Evolutionary conservation across 2,329 filamentous ascomycete genomes (phyloP).

Genomic region (Westerdykella aurantiaca): DNA sequence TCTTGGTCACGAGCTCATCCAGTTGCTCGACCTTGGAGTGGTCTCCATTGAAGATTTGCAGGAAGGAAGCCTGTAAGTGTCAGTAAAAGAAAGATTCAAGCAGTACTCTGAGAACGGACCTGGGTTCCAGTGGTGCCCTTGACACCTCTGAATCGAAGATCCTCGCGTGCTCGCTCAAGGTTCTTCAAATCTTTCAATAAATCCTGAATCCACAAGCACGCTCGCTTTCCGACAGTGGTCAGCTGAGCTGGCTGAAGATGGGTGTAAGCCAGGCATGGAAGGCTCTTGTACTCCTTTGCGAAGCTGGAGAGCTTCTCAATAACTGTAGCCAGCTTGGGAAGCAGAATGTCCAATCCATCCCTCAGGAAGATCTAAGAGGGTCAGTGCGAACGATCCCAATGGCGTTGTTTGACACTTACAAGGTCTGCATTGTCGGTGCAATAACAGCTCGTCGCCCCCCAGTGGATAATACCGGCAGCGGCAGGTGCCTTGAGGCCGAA

Average conservation of each 20-base stretch:
- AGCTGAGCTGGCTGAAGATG: conserved; percentile 62
- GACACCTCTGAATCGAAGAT: conserved; percentile 66
- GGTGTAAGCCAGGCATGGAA: conserved; percentile 71
- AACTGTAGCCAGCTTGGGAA: conserved; percentile 72
- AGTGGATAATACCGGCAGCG: conserved; percentile 79
- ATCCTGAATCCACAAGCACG: conserved; percentile 70
- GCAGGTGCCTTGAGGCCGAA: conserved; percentile 68
- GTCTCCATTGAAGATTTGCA: conserved; percentile 61
- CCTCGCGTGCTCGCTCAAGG: conserved; percentile 62
- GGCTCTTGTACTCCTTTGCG: conserved; percentile 64
- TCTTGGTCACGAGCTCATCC: conserved; percentile 58
- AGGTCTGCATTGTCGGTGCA: conserved; percentile 73
- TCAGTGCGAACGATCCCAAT: neutral
- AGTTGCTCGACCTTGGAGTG: conserved; percentile 56
- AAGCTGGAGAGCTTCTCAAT: conserved; percentile 69
- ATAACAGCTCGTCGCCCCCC: conserved; percentile 55
- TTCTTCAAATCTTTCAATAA: conserved; percentile 69
- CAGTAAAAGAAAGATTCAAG: neutral
- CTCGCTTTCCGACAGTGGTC: conserved; percentile 62
- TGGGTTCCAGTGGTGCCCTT: conserved; percentile 42
- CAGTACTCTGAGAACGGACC: conserved; percentile 3
- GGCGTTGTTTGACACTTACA: conserved; percentile 2
- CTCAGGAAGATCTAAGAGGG: conserved; percentile 57
- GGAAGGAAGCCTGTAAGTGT: conserved; percentile 59
- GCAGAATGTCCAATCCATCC: conserved; percentile 68